Evolutionary conservation across 208 protist species (phyloP), one percentile per base, ranked within the genome.

Genomic region (Porcisia hertigi): DNA sequence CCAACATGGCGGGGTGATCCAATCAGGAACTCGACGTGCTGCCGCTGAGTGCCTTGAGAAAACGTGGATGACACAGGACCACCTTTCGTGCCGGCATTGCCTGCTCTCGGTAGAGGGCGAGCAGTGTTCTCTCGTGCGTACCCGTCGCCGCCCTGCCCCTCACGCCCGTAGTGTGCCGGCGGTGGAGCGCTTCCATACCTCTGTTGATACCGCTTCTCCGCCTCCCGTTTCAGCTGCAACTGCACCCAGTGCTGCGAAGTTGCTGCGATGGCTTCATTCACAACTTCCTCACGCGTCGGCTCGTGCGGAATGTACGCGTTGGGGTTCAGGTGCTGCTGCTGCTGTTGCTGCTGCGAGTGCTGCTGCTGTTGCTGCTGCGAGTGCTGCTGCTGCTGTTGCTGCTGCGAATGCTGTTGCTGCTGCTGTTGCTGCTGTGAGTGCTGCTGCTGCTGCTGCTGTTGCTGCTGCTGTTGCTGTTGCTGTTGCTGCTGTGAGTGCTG

Each of bases 191-290:
- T 55, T 52, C 78, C 69, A 53, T 71, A 66, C 58, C 63, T 36
- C 73, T 75, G 66, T 69, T 78, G 72, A 43, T 74, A 75, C 5
- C 54, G 52, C 69, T 66, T 69, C 45, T 82, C 78, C 11, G 73
- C 62, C 65, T 78, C 78, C 11, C 60, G 69, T 16, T 39, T 75
- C 60, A 77, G 74, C 43, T 92, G 88, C 55, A 81, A 81, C 62
- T 84, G 75, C 63, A 84, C 64, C 86, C 86, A 89, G 60, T 89
- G 80, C 55, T 90, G 82, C 25, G 80, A 79, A 0, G 86, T 73
- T 39, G 71, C n/a, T 45, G 83, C 79, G 74, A 90, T 86, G 34
- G 79, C 84, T 54, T 76, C 79, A 39, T 88, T 79, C 41, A 81
- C 86, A 14, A 79, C 85, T 41, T 81, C 86, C 79, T 90, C 88